These are phyloP conservation scores for Mrakia frigida DNA, from an alignment of 768 basidiomycete genomes.

Conservation along the genomic window DNA sequence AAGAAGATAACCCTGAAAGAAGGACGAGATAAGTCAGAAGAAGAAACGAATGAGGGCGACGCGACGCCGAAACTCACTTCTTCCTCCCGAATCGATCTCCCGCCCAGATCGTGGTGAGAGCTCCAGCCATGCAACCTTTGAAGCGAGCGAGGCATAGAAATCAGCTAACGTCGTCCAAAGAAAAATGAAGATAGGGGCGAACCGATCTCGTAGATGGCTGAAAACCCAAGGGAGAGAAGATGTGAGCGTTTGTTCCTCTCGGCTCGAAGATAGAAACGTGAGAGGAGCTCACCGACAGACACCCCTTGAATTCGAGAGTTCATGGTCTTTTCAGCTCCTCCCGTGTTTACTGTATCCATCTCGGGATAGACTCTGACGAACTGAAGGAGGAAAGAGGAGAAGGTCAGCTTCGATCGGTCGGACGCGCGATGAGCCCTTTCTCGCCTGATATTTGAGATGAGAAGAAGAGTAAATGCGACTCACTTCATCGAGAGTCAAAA, in stretches of 20 bases:
- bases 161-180: no score
- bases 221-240: neutral
- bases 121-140: slow-evolving; percentile 56
- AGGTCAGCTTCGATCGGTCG: neutral
- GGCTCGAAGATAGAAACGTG: neutral
- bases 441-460: neutral
- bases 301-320: neutral
- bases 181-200: no score
- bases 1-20: slow-evolving; percentile 13
- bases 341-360: slow-evolving; percentile 34
- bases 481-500: slow-evolving; percentile 50
- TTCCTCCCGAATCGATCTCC: slow-evolving; percentile 48
- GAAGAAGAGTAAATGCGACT: neutral
- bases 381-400: slow-evolving; percentile 41
- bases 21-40: neutral
- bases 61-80: slow-evolving; percentile 41
- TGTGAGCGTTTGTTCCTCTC: neutral
- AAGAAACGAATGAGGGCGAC: neutral
- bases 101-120: slow-evolving; percentile 54
- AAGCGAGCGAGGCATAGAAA: no score
- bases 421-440: neutral
- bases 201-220: slow-evolving; percentile 54
- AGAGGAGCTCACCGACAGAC: neutral
- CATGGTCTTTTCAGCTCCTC: neutral
- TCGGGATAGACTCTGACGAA: slow-evolving; percentile 60